Conservation (phyloP, 2,329 filamentous ascomycete genomes). For the Fusarium buharicum region DNA sequence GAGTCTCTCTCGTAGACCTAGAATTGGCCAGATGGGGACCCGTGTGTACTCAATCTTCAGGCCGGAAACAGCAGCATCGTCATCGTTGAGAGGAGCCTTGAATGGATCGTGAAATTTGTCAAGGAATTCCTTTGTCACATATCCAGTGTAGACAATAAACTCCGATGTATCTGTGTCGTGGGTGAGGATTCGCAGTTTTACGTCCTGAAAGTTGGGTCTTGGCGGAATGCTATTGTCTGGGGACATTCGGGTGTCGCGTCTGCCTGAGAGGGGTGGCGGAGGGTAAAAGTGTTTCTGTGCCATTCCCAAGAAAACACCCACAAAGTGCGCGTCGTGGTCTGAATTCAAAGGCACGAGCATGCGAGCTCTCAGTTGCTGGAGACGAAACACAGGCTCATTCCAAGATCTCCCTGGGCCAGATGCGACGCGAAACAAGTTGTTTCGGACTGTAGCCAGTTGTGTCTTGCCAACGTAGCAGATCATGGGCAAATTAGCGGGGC, state of each 20-base stretch:
- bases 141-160: constrained; percentile 65
- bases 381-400: constrained; percentile 60
- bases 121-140: constrained; percentile 61
- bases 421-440: constrained; percentile 59
- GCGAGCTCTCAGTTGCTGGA: constrained; percentile 61
- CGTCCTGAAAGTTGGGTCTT: constrained; percentile 55
- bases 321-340: constrained; percentile 64
- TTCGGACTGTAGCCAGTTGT: constrained; percentile 59
- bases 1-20: constrained; percentile 65
- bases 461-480: constrained; percentile 60
- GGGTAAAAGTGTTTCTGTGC: constrained; percentile 66
- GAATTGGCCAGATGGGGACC: constrained; percentile 65
- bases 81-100: constrained; percentile 48
- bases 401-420: constrained; percentile 52
- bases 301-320: constrained; percentile 65
- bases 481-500: constrained; percentile 49
- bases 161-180: constrained; percentile 60
- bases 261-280: constrained; percentile 29
- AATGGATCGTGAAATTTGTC: constrained; percentile 61
- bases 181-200: constrained; percentile 62
- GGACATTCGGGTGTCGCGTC: constrained; percentile 46
- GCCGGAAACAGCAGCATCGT: constrained; percentile 46
- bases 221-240: constrained; percentile 30
- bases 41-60: constrained; percentile 60
- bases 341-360: constrained; percentile 58